Evolutionary conservation across 2,329 filamentous ascomycete genomes (phyloP), one percentile per base, ranked within the genome.

Genomic region (Podosphaera fusca): DNA sequence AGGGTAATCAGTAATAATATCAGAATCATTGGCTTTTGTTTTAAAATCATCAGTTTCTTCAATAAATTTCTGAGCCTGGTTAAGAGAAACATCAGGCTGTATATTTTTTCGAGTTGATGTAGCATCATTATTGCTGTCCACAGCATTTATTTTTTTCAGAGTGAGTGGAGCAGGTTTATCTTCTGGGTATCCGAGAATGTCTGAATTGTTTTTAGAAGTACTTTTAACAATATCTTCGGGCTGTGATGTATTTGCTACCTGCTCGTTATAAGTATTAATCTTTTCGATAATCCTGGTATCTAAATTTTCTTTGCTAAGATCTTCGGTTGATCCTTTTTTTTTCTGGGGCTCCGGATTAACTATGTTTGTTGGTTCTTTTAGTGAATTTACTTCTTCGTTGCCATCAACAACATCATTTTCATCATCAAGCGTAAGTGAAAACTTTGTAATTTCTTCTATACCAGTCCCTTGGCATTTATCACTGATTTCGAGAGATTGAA

Each of bases 91-190:
- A 38, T 38, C 35, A 38, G 35, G 35, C 5, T 6, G 10, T 38
- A 10, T 6, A 10, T 38, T 5, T 38, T 38, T 10, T 38, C 10
- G 35, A 6, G 35, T 38, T 10, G 35, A 38, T 38, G 10, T 6
- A 6, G 5, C 35, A 38, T 38, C 35, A 5, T 6, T 6, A 38
- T 5, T 38, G 10, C 10, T 10, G 29, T 49, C 4, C n/a, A 30
- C 7, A 8, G 8, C 21, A 21, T 64, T 62, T 31, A 63, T 58
- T 55, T 69, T 73, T 62, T 73, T 73, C 55, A 73, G 70, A 62
- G 83, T 84, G 2, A 87, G 71, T 40, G 84, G 82, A 1, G 82
- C 78, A 8, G 84, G 83, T 51, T 77, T 80, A 62, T 85, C 82
- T 62, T 84, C 81, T 10, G 80, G 72, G 56, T 80, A 75, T n/a